These are phyloP conservation scores for Diaporthe humulicola DNA, from an alignment of 2,329 filamentous ascomycete species.

Conservation along the genomic window DNA sequence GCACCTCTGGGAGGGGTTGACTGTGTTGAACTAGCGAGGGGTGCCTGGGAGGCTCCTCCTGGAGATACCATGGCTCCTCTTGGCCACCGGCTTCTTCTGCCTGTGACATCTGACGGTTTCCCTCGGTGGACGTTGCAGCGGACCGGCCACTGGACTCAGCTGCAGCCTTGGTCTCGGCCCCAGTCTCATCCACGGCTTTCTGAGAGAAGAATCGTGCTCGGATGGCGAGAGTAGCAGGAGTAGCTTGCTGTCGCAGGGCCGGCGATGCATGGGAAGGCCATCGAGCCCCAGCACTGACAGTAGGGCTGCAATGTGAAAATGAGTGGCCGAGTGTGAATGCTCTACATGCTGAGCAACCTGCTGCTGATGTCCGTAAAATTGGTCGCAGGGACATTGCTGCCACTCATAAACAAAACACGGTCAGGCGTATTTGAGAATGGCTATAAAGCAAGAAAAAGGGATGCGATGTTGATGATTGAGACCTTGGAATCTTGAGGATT, in stretches of 20 bases:
- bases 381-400: slow-evolving; percentile 42
- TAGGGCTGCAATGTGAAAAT: slow-evolving; percentile 37
- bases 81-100: not conserved
- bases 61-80: slow-evolving; percentile 81
- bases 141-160: not conserved
- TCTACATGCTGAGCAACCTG: slow-evolving; percentile 49
- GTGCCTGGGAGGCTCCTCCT: slow-evolving; percentile 73
- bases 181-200: slow-evolving; percentile 36
- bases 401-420: not conserved
- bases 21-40: slow-evolving; percentile 61
- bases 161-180: not conserved
- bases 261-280: not conserved
- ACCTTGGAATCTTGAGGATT: not conserved
- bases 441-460: not conserved
- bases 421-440: not conserved
- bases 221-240: not conserved
- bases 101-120: slow-evolving; percentile 21
- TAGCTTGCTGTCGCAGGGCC: slow-evolving; percentile 1
- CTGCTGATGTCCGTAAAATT: slow-evolving; percentile 45
- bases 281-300: slow-evolving; percentile 34
- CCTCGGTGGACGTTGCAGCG: slow-evolving; percentile 32
- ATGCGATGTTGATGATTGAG: not conserved
- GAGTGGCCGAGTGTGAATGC: slow-evolving; percentile 46
- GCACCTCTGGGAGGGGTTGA: slow-evolving; percentile 65
- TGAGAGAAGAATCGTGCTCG: slow-evolving; percentile 30